phyloP scores from a whole-genome alignment of 257 asterid species.

The Jaltomata sinuosa region DNA sequence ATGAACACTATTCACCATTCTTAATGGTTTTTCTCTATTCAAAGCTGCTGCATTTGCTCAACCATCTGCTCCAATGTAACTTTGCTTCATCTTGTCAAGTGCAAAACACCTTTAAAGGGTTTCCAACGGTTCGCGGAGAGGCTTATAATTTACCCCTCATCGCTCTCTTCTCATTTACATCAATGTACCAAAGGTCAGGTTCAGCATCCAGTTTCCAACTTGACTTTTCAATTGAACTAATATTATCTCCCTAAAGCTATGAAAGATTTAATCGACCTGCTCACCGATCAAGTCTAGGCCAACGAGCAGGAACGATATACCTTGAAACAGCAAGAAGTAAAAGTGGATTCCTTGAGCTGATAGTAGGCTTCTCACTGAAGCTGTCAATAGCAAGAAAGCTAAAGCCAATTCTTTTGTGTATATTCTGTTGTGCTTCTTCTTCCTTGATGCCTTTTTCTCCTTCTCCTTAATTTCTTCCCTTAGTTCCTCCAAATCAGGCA shows the following conservation, averaged over 20 bases:
- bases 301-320: slow-evolving; percentile 77
- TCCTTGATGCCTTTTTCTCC: slow-evolving; percentile 25
- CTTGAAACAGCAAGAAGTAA: slow-evolving; percentile 90
- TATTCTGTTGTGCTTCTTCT: slow-evolving; percentile 76
- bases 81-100: neutral
- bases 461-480: slow-evolving; percentile 37
- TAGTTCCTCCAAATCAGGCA: slow-evolving; percentile 59
- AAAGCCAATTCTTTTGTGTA: slow-evolving; percentile 72
- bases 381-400: slow-evolving; percentile 78
- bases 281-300: slow-evolving; percentile 93
- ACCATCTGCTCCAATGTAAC: neutral
- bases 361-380: slow-evolving; percentile 66
- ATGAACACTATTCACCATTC: slow-evolving; percentile 24
- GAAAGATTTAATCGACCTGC: slow-evolving; percentile 37
- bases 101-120: neutral
- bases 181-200: slow-evolving; percentile 3
- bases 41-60: neutral
- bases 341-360: slow-evolving; percentile 97
- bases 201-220: neutral
- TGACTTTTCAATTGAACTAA: slow-evolving; percentile 1
- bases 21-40: neutral
- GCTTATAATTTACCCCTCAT: neutral
- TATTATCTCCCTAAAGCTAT: neutral
- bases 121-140: neutral
- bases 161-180: neutral